Base-by-base conservation (phyloP, 2,329 filamentous ascomycete genomes). In the Trichoderma aggressivum region DNA sequence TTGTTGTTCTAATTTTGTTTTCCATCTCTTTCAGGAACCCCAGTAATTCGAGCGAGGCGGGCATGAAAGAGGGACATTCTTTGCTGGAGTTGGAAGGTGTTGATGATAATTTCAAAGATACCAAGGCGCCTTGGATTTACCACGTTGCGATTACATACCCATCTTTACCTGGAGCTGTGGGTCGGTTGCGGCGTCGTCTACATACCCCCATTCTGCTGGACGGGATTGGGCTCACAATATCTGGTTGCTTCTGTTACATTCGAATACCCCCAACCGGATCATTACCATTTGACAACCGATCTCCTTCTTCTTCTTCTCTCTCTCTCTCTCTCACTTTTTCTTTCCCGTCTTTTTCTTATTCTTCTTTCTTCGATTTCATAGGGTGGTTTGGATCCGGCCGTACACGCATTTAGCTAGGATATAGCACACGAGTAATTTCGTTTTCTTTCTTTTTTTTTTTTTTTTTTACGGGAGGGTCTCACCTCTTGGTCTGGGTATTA, bases 91-190 rank as follows among this genome's bases (percentile, higher is more conserved):
- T 70, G 71, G 61, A 67, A 36, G 71, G 71, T 63, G 65, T 71
- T 72, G 58, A 64, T 59, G 66, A 63, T 72, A 70, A 70, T 72
- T 69, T 70, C 65, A 70, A 70, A 72, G 70, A 72, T 72, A 72
- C 70, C 70, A 70, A 47, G 36, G 65, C 28, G 53, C 58, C 55
- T 59, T 70, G 70, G 59, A 53, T 58, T 59, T 59, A 70, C 32
- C 59, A 59, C 18, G 60, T 12, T 24, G 18, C 30, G 24, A 43
- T 71, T 67, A 32, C 69, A 64, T 66, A 67, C 61, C 39, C 55
- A 34, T 65, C 47, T 50, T 53, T 24, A 47, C 36, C 53, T 30
- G 36, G 50, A 28, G 34, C 50, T 58, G 28, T 58, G 59, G 59
- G 32, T 56, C 32, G 50, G 50, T 32, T 50, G 59, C 56, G n/a